Percentiles rank a stretch among this genome's conserved stretches.
Evolutionary conservation across 2,329 filamentous ascomycete species (phyloP).

Genomic region (Domatiomyces catenatus): DNA sequence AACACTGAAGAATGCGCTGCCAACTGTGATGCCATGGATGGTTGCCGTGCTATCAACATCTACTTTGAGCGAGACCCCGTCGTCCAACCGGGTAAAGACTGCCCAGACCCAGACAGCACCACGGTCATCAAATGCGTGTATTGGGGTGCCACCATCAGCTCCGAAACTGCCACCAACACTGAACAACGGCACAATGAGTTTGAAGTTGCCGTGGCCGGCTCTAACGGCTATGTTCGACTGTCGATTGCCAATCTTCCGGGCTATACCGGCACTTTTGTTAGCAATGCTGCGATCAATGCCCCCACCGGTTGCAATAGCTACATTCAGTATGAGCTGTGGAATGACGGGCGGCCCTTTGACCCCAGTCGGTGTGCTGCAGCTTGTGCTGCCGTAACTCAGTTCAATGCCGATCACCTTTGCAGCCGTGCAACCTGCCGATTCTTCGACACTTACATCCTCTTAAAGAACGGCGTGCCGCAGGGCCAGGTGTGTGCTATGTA

Average conservation of each 20-base stretch:
- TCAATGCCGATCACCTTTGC: neutral
- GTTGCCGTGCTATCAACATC: conserved; percentile 23
- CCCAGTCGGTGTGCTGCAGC: conserved; percentile 1
- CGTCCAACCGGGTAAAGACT: conserved; percentile 19
- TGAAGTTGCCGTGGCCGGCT: conserved; percentile 28
- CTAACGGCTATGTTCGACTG: conserved; percentile 23
- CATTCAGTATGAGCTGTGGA: conserved; percentile 1
- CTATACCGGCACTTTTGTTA: conserved; percentile 1
- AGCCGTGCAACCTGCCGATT: neutral
- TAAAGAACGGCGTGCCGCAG: neutral
- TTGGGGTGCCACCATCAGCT: conserved; percentile 20
- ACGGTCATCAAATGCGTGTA: conserved; percentile 24
- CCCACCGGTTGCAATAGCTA: conserved; percentile 1
- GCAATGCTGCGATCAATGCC: neutral
- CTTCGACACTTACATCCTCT: conserved; percentile 5
- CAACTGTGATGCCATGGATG: conserved; percentile 19
- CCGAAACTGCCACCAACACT: conserved; percentile 21
- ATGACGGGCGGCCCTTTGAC: conserved; percentile 1
- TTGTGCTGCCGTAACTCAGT: neutral
- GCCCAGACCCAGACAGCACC: conserved; percentile 22
- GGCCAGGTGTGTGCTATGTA: conserved; percentile 3
- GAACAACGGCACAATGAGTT: conserved; percentile 19
- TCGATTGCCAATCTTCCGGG: neutral
- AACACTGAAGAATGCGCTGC: conserved; percentile 19
- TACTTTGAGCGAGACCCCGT: conserved; percentile 24